A percentile compares a stretch with the other conserved stretches of the same genome.
Evolutionary conservation across 306 rosid genomes (phyloP).

Genomic region (Fragaria vesca): DNA sequence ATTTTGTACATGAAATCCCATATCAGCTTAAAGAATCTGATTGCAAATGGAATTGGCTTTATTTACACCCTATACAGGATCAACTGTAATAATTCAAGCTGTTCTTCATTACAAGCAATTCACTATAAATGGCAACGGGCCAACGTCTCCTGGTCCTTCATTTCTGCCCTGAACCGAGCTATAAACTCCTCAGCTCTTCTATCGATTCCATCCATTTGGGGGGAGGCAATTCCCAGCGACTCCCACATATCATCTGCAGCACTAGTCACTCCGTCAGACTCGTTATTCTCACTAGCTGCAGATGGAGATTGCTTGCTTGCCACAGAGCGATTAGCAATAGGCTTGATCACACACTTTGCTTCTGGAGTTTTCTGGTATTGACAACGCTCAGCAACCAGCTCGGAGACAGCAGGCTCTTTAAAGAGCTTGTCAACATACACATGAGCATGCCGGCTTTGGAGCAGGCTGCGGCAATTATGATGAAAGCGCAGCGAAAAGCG

Average conservation of each 20-base stretch:
- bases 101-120: not conserved
- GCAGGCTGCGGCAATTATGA: not conserved
- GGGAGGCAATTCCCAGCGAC: conserved; percentile 57
- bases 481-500: not conserved
- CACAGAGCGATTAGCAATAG: not conserved
- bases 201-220: conserved; percentile 58
- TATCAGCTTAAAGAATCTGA: too few relatives aligned
- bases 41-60: not conserved
- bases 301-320: not conserved
- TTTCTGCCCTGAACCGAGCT: conserved; percentile 46
- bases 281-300: conserved; percentile 7
- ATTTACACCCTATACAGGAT: not conserved
- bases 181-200: conserved; percentile 73
- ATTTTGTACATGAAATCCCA: not conserved
- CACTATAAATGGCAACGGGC: conserved; percentile 27
- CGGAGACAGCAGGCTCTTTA: conserved; percentile 38
- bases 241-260: conserved; percentile 63
- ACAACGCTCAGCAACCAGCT: conserved; percentile 19
- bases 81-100: not conserved
- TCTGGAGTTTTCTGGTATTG: conserved; percentile 13
- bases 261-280: not conserved
- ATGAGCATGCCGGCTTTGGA: conserved; percentile 16
- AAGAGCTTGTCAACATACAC: conserved; percentile 65
- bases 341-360: not conserved
- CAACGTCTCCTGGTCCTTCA: conserved; percentile 52